Evolutionary conservation across 179 eudicot genomes (phyloP), one percentile per base, ranked within the genome.

Genomic region (Nepenthes alata): DNA sequence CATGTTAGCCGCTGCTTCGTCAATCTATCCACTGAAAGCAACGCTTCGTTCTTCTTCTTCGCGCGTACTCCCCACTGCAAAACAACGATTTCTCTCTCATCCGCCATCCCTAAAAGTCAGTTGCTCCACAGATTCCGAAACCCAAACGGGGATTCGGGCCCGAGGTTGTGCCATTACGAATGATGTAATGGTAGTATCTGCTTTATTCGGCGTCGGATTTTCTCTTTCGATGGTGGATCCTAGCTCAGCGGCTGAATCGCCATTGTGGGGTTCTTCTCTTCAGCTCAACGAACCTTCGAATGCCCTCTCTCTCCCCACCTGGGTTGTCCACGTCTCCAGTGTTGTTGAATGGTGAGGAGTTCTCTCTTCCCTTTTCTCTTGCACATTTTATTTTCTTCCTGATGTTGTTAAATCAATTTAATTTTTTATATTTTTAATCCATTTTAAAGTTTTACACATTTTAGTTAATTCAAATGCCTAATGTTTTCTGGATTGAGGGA

Each of bases 291-390:
- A 87, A 58, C 95, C 96, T 52, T 44, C 85, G 12, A 91, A 91
- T 77, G 98, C 98, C 2, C 91, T 91, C 60, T 89, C 98, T 10
- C 75, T 91, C 6, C 96, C 96, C 75, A 89, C 96, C 47, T 91
- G 96, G 98, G 88, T 89, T 34, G 74, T 89, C 59, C 96, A 89
- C 64, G 95, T 91, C 58, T 89, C 98, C 74, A 88, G 90, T 58
- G 96, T 89, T 60, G 85, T 62, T 58, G 96, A 87, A 74, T 89
- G 96, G 96, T 89, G 63, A 52, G 57, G 36, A 47, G 35, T 35
- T 37, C 48, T 62, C 53, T 16, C 25, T 11, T 35, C 38, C 37
- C 12, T 7, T 15, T 15, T 34, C 35, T 2, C 41, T 36, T 14
- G 14, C 37, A 4, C 35, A 44, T 0, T 14, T 61, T 59, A 51